Percentiles rank a stretch among this genome's conserved stretches.
These are phyloP conservation scores for Wickerhamomyces sydowiorum DNA, from an alignment of 805 yeast species.

Conservation along the genomic window DNA sequence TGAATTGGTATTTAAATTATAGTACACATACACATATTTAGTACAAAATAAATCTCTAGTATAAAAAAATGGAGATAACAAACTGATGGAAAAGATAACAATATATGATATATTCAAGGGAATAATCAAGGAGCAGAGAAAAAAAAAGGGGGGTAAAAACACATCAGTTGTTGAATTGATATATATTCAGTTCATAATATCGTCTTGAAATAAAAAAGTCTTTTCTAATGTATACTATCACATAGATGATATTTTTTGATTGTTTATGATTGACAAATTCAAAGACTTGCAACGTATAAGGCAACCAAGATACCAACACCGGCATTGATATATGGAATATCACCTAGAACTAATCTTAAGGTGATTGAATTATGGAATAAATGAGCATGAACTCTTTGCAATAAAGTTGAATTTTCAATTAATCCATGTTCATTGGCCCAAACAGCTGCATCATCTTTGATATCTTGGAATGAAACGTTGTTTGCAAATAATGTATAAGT, in stretches of 20 bases:
- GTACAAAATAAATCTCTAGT: too few species aligned
- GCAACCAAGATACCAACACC: slow-evolving; percentile 26
- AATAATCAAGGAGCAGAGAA: too few species aligned
- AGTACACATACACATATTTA: too few species aligned
- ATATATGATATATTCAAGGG: too few species aligned
- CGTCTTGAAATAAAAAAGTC: too few species aligned
- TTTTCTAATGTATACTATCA: background rate
- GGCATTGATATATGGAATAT: slow-evolving; percentile 26
- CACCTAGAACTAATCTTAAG: slow-evolving; percentile 26
- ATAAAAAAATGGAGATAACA: too few species aligned
- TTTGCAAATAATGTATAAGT: slow-evolving; percentile 30
- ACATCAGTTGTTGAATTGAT: too few species aligned
- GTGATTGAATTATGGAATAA: slow-evolving; percentile 19
- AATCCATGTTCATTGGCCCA: slow-evolving; percentile 24
- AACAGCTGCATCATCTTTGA: slow-evolving; percentile 21
- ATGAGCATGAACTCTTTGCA: slow-evolving; percentile 14
- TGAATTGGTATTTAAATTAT: too few species aligned
- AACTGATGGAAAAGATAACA: too few species aligned
- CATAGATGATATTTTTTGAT: background rate
- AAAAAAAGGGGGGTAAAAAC: too few species aligned
- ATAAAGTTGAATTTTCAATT: slow-evolving; percentile 10
- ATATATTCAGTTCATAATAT: too few species aligned
- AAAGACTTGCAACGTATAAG: slow-evolving; percentile 28
- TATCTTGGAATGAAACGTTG: slow-evolving; percentile 21
- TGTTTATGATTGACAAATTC: background rate